Evolutionary conservation across 2,329 filamentous ascomycete genomes (phyloP), one percentile per base, ranked within the genome.

Genomic region (Sclerotinia spermophila): DNA sequence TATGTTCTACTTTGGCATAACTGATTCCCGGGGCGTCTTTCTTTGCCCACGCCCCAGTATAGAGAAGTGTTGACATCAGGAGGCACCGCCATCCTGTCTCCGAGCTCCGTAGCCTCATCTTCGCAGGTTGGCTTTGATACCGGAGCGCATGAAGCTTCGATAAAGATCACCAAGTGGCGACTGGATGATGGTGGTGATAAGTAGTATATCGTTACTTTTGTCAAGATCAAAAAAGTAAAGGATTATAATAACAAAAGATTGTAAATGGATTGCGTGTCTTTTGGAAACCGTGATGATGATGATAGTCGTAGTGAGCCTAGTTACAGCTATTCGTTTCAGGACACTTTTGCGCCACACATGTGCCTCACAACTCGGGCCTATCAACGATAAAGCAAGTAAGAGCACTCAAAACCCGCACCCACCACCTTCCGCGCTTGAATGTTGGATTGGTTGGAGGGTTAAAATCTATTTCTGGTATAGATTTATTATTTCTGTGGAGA

Each of bases 1-100:
- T 81, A 76, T 89, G 84, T 59, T 91, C 83, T 82, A 97, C 92
- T 61, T 86, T 81, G 68, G 84, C 91, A 71, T 84, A 82, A 73
- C 86, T 84, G 77, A 97, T 85, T 70, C 85, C 84, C 35, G 94
- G 94, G 64, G 84, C 72, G 68, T 79, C 77, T 71, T 79, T 79
- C 72, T 79, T 79, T 58, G 75, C 77, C 73, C 71, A 75, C 38
- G 73, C 72, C 60, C 68, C 68, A 44, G 72, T 73, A 60, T 64
- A 73, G 30, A 80, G 75, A 42, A 79, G 72, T 44, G 76, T 72
- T 53, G 75, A 72, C 56, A 76, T 62, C 58, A 79, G 72, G 68
- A 79, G 74, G 71, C 73, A 74, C 71, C 73, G 74, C 79, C 79
- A 80, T 71, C 73, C 73, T 71, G 73, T 72, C 59, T 75, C 45